Evolutionary conservation across 129 eudicot genomes (phyloP), one percentile per base, ranked within the genome.

Genomic region (Pulicaria dysenterica): DNA sequence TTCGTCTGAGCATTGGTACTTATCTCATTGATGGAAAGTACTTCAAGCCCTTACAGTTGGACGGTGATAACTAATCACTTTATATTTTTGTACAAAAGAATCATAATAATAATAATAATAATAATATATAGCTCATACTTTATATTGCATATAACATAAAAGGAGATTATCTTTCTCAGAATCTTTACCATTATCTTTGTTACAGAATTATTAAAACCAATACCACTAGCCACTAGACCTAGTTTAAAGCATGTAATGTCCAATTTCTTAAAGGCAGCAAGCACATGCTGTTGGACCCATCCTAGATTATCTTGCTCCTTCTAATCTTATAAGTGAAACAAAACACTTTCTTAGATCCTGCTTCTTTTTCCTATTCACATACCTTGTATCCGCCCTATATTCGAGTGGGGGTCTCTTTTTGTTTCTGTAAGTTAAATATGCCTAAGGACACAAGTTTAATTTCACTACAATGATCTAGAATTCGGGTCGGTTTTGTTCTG

Each of bases 1-100:
- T 93, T 77, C 95, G 96, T 24, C 70, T 93, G 5, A 70, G 79
- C 39, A 83, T 89, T 56, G 96, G 98, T 39, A 92, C 96, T 41
- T 89, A 81, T 64, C 98, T 92, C 63, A 85, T 92, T 8, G 98
- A 92, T 81, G 82, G 81, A 64, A 87, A 84, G 67, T 89, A 89
- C 63, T 92, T 92, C 80, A 83, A 92, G 76, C 92, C 92, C 6
- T 80, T 92, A 71, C 88, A 89, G 63, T 80, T 89, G 10, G 90
- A 87, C 12, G 83, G 75, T 12, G 59, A 78, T 62, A 78, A 53
- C 71, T 78, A 38, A 78, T 77, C 69, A 48, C 39, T 68, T 58
- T 1, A 38, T n/a, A 34, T 61, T 40, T 69, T 38, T 50, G 55
- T 77, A 77, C 51, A 69, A 50, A 68, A 10, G 38, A 44, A 56